A percentile compares a stretch with the other conserved stretches of the same genome.
phyloP scores from a whole-genome alignment of 495 filamentous ascomycete genomes.

The Aspergillus kassunensis region DNA sequence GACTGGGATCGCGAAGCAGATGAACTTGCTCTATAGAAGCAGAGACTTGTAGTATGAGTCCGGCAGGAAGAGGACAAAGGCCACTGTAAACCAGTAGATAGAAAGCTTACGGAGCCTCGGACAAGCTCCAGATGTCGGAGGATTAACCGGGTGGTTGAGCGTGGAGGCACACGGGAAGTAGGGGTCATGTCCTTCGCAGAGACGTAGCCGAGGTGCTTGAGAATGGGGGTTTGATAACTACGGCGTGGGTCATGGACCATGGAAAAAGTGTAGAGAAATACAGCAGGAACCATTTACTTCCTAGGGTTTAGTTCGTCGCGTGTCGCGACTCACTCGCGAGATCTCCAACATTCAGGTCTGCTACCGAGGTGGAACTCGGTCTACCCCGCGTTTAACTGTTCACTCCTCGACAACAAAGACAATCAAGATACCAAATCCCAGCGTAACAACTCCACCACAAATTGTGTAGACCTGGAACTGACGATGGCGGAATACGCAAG shows the following conservation, averaged over 20 bases:
- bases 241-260: neutral
- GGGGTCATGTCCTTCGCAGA: constrained; percentile 8
- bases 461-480: no score
- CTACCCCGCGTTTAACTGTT: no score
- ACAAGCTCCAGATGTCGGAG: constrained; percentile 4
- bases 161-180: constrained; percentile 9
- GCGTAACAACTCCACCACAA: no score
- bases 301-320: no score
- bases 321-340: no score
- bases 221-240: neutral
- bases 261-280: no score
- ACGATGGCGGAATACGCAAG: no score
- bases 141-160: constrained; percentile 11
- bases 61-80: neutral
- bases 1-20: constrained; percentile 6
- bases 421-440: no score
- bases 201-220: constrained; percentile 9
- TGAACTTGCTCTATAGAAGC: constrained; percentile 4
- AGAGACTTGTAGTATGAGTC: neutral
- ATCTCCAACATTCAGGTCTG: no score
- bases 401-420: no score
- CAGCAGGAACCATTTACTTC: no score
- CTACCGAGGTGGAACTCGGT: no score
- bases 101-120: constrained; percentile 10
- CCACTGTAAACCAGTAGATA: constrained; percentile 1